A percentile compares a stretch with the other conserved stretches of the same genome.
Conservation (phyloP, 805 yeast species). For the Saturnispora dispora region DNA sequence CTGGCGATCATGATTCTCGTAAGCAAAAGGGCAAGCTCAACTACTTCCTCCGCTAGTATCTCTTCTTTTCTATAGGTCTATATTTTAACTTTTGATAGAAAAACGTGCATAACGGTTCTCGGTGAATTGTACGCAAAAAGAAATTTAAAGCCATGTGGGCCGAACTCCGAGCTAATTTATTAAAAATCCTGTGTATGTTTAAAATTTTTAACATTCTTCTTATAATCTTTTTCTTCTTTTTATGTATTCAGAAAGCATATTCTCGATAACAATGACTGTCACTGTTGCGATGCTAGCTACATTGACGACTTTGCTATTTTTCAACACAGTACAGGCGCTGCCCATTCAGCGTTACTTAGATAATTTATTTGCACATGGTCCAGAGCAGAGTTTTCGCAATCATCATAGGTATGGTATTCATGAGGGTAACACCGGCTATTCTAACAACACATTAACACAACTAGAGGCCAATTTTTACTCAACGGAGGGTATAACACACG, state of each 20-base stretch:
- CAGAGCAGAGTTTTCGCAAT: not conserved
- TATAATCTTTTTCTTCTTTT: not conserved
- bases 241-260: not conserved
- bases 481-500: constrained; percentile 18
- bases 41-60: constrained; percentile 57
- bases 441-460: not conserved
- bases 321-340: constrained; percentile 5
- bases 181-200: not conserved
- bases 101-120: not conserved
- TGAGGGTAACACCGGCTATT: not conserved
- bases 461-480: constrained; percentile 7
- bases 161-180: not conserved
- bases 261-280: constrained; percentile 1
- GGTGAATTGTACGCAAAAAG: not conserved
- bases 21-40: constrained; percentile 50
- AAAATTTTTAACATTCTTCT: not conserved
- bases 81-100: not conserved
- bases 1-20: constrained; percentile 33
- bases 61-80: not conserved
- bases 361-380: not conserved
- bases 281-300: constrained; percentile 5
- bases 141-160: not conserved
- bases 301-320: constrained; percentile 1
- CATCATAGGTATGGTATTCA: not conserved
- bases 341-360: not conserved